A percentile compares a stretch with the other conserved stretches of the same genome.
Evolutionary conservation across 1,284 basidiomycete genomes (phyloP).

Genomic region (Entoloma clypeatum): DNA sequence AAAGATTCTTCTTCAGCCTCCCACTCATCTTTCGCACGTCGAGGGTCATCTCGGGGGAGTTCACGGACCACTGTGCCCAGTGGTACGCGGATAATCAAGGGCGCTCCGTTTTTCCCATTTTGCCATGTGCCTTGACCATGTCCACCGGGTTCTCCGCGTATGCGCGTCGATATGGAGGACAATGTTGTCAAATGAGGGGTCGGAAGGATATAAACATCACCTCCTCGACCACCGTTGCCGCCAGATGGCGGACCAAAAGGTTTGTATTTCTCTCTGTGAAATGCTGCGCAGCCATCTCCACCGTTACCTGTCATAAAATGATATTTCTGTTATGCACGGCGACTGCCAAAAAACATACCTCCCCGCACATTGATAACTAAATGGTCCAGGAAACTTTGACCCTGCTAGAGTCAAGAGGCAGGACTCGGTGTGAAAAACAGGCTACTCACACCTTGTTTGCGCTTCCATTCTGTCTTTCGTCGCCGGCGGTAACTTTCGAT

Average conservation of each 20-base stretch:
- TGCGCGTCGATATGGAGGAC: constrained; percentile 62
- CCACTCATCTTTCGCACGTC: constrained; percentile 59
- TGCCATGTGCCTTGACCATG: constrained; percentile 82
- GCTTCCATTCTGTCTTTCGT: constrained; percentile 71
- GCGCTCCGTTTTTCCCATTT: constrained; percentile 72
- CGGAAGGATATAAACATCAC: constrained; percentile 80
- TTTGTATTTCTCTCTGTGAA: constrained; percentile 77
- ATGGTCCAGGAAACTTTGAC: constrained; percentile 79
- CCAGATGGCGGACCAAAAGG: constrained; percentile 84
- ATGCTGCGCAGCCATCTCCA: constrained; percentile 80
- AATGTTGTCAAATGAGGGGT: constrained; percentile 76
- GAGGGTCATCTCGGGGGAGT: constrained; percentile 58
- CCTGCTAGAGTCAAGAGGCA: constrained; percentile 39
- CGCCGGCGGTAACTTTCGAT: constrained; percentile 25
- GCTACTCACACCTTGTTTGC: constrained; percentile 61
- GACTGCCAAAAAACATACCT: constrained; percentile 45
- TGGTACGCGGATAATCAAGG: constrained; percentile 77
- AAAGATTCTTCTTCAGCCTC: constrained; percentile 65
- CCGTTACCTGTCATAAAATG: constrained; percentile 81
- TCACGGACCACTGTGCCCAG: constrained; percentile 86
- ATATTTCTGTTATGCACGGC: constrained; percentile 17
- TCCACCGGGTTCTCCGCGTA: constrained; percentile 65
- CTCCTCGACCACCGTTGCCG: constrained; percentile 86
- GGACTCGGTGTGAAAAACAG: not conserved
- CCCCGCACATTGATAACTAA: constrained; percentile 72